Evolutionary conservation across 2,329 filamentous ascomycete genomes (phyloP).

Genomic region (Epichloe hybrida): DNA sequence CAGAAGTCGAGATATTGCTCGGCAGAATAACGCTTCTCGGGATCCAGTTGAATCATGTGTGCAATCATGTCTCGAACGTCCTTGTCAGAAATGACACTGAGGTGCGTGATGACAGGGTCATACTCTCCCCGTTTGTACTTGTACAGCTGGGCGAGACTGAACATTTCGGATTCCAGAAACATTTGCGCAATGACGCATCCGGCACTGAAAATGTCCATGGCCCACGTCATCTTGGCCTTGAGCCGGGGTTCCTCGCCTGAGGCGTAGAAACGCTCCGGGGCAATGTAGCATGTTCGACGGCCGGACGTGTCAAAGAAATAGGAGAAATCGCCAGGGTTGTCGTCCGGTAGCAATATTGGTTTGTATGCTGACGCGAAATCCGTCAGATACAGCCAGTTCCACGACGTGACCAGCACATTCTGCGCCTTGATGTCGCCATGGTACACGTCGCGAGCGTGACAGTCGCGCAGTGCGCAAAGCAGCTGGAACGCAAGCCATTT

Average conservation of each 20-base stretch:
- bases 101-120: conserved; percentile 66
- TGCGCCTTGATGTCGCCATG: conserved; percentile 99
- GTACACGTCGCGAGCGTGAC: conserved; percentile 76
- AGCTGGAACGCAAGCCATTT: conserved; percentile 97
- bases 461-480: conserved; percentile 82
- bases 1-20: conserved; percentile 91
- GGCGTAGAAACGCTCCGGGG: conserved; percentile 79
- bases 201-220: conserved; percentile 97
- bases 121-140: conserved; percentile 90
- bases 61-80: conserved; percentile 79
- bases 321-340: conserved; percentile 93
- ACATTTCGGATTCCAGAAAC: conserved; percentile 91
- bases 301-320: conserved; percentile 96
- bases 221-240: conserved; percentile 57
- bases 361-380: conserved; percentile 97
- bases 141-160: conserved; percentile 91
- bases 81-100: conserved; percentile 76
- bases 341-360: conserved; percentile 81
- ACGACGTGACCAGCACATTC: conserved; percentile 91
- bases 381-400: conserved; percentile 98
- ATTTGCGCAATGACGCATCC: conserved; percentile 95
- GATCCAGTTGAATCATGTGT: conserved; percentile 93
- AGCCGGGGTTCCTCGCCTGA: conserved; percentile 52
- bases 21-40: conserved; percentile 80
- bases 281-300: conserved; percentile 83